Evolutionary conservation across 1,139 yeast genomes (phyloP).

Genomic region (Taphrina wiesneri): DNA sequence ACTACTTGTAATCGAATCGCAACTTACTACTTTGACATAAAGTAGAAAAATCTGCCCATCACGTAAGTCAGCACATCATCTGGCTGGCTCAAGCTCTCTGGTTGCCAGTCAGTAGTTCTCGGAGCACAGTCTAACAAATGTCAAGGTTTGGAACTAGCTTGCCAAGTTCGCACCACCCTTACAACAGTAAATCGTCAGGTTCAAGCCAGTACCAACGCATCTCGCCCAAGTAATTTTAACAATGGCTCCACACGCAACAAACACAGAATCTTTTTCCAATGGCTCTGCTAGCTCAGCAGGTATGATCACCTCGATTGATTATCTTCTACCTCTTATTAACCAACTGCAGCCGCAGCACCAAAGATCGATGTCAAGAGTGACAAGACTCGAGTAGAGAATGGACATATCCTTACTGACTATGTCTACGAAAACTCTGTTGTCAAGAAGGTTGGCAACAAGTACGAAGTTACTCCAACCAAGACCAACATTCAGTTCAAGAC

Average conservation of each 20-base stretch:
- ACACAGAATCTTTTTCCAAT: conserved; percentile 43
- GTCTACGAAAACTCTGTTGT: conserved; percentile 69
- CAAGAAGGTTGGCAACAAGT: conserved; percentile 55
- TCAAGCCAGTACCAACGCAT: conserved; percentile 23
- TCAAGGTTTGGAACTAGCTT: conserved; percentile 25
- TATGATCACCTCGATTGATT: conserved; percentile 45
- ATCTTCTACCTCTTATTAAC: conserved; percentile 42
- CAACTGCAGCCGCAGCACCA: conserved; percentile 63
- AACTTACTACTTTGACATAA: not conserved
- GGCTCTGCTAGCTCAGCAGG: conserved; percentile 41
- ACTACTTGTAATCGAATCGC: not conserved
- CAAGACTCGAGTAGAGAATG: conserved; percentile 52
- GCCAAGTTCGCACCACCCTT: conserved; percentile 27
- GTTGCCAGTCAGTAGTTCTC: not conserved
- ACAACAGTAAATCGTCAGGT: conserved; percentile 19
- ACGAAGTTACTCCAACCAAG: conserved; percentile 68
- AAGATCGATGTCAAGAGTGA: conserved; percentile 49
- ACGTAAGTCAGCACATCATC: not conserved
- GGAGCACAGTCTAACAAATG: not conserved
- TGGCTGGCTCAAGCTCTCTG: not conserved
- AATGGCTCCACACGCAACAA: conserved; percentile 46
- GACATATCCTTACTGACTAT: conserved; percentile 59
- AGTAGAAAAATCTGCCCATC: conserved; percentile 7
- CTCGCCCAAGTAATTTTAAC: conserved; percentile 13
- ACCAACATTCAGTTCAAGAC: conserved; percentile 82